Conservation (phyloP, 2,329 filamentous ascomycete genomes). For the Verticillium albo-atrum region DNA sequence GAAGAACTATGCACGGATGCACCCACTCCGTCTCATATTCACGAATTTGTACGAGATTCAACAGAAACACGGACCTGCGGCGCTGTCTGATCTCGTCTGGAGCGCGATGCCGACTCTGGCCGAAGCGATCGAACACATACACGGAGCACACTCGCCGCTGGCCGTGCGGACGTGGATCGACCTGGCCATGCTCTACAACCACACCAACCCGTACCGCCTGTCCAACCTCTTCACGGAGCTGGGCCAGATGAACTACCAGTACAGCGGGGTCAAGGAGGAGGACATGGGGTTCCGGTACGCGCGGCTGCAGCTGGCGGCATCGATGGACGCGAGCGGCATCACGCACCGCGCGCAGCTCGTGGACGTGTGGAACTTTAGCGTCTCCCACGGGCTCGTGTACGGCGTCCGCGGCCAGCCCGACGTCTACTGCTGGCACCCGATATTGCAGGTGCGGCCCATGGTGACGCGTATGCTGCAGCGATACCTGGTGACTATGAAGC, state of each 20-base stretch:
- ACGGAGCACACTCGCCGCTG: slow-evolving; percentile 36
- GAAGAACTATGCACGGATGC: slow-evolving; percentile 36
- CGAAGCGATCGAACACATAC: slow-evolving; percentile 39
- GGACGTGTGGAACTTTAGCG: slow-evolving; percentile 6
- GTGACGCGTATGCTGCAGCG: slow-evolving; percentile 36
- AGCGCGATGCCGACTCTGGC: slow-evolving; percentile 34
- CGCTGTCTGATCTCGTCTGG: slow-evolving; percentile 38
- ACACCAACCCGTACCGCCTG: slow-evolving; percentile 28
- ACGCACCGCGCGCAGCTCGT: slow-evolving; percentile 16
- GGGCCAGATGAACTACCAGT: slow-evolving; percentile 24
- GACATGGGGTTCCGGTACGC: slow-evolving; percentile 32
- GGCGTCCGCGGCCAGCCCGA: slow-evolving; percentile 27
- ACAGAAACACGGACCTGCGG: slow-evolving; percentile 37
- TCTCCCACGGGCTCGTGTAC: slow-evolving; percentile 5
- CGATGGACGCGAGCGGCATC: neutral
- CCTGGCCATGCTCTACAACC: slow-evolving; percentile 33
- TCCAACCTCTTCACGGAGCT: slow-evolving; percentile 33
- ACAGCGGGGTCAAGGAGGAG: slow-evolving; percentile 27
- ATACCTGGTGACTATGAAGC: slow-evolving; percentile 31
- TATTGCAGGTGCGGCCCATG: slow-evolving; percentile 38
- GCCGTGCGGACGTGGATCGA: slow-evolving; percentile 38
- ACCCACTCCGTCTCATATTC: slow-evolving; percentile 38
- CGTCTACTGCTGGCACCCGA: slow-evolving; percentile 38
- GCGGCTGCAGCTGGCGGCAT: neutral
- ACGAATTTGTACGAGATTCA: slow-evolving; percentile 38